Evolutionary conservation across 352 stramenopile genomes (phyloP), one percentile per base, ranked within the genome.

Genomic region (Globisporangium megalacanthum): DNA sequence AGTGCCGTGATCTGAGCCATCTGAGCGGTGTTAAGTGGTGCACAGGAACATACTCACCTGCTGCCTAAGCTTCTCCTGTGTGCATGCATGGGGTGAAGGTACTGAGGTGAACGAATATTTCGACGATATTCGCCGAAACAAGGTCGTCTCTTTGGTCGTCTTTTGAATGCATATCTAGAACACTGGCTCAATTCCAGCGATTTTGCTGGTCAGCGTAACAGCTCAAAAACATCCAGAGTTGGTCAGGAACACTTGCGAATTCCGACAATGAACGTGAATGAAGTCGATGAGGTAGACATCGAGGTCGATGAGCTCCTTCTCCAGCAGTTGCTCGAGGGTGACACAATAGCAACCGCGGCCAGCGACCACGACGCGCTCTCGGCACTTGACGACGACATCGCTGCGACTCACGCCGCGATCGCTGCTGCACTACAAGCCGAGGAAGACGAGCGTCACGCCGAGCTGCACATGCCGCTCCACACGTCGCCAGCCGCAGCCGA

Each of bases 291-390:
- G 37, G 36, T n/a, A 8, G 65, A 86, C 63, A 64, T 60, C 29
- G 62, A 83, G 14, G 50, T 68, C 35, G 61, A 70, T n/a, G 62
- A 61, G 15, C 68, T 86, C 19, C 68, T 62, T 29, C 36, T 66
- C 7, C 68, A 86, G 19, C 75, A 68, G 45, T 31, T 68, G 47
- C 73, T 86, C 37, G 14, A 44, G 13, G 31, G 22, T 11, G 50
- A 45, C 36, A 29, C 25, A 29, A 29, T 29, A 29, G 14, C 13
- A 6, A 19, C 36, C n/a, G 31, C 37, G 20, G 20, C 7, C 2
- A 35, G 35, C 7, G 54, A 51, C 19, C 41, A 39, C 48, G 55
- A 52, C 22, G 48, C 54, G 31, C 48, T 61, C 29, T 31, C 48
- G 2, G 44, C 56, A 39, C 56, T 61, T 15, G 56, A 61, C 56